Evolutionary conservation across 331 rosid species (phyloP), one percentile per base, ranked within the genome.

Genomic region (Malus hybrid): DNA sequence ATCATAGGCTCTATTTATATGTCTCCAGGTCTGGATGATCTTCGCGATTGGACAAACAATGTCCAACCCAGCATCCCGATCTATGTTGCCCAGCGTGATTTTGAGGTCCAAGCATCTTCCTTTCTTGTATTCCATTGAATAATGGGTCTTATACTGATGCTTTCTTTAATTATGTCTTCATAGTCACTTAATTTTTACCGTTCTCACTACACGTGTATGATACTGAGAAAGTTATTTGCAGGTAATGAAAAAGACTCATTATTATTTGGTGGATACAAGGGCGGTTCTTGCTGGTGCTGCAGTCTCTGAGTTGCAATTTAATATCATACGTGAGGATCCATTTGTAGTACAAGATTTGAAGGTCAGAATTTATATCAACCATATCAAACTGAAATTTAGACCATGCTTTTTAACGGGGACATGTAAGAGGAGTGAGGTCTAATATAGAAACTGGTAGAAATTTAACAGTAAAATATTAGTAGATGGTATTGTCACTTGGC

Each of bases 11-110:
- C 68, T 42, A 29, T 48, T 56, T 66, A 46, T 60, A 55, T 60
- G 66, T 33, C 75, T 70, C 48, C 79, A 92, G 97, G 99, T 81
- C 91, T 94, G 50, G 97, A 94, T 44, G 97, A 92, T 86, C 99
- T 94, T 71, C 93, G 97, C 61, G 97, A 94, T 71, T 94, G 97
- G 99, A 94, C 99, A 69, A 94, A 92, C 88, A 94, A 94, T 82
- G 97, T 94, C 81, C 99, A 94, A 84, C 86, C 93, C 29, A 9
- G 57, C 63, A 83, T 94, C 89, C 99, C 97, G 57, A 92, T 94
- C 65, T 90, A 90, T 80, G 97, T 90, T 67, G 85, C 97, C 67
- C 80, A 81, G 63, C 97, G 97, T 31, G 99, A 94, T 85, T 88
- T 90, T 74, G 97, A 90, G 99, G 99, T 94, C 65, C 78, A 60